A percentile compares a stretch with the other conserved stretches of the same genome.
These are phyloP conservation scores for Aspergillus hortae DNA, from an alignment of 2,329 filamentous ascomycete species.

Conservation along the genomic window DNA sequence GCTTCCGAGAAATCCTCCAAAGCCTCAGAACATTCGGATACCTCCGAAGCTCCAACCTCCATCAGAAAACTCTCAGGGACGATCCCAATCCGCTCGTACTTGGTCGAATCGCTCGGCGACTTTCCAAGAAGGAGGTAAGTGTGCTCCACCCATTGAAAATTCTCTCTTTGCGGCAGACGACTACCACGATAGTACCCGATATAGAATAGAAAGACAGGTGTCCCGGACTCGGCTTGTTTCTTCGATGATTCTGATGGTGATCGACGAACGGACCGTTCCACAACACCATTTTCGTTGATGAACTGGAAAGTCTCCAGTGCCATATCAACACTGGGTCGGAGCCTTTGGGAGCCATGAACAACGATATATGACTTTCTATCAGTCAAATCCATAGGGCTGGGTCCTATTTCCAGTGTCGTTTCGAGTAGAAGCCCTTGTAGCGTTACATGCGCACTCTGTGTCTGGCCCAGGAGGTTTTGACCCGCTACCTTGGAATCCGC, in stretches of 20 bases:
- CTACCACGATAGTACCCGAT: neutral
- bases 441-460: neutral
- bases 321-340: neutral
- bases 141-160: neutral
- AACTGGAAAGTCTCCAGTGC: neutral
- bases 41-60: neutral
- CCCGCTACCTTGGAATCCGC: neutral
- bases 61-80: neutral
- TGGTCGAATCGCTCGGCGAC: neutral
- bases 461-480: neutral
- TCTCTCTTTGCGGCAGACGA: neutral
- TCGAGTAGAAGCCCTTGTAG: neutral
- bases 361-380: neutral
- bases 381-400: neutral
- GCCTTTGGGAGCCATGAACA: neutral
- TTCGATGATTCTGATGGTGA: neutral
- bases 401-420: neutral
- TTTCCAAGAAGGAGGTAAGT: neutral
- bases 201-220: neutral
- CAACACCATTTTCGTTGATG: neutral
- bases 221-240: neutral
- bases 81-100: neutral
- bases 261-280: neutral
- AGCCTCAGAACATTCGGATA: neutral
- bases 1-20: neutral